phyloP scores from a whole-genome alignment of 345 rosid genomes.

The Cardamine chenopodiifolia region DNA sequence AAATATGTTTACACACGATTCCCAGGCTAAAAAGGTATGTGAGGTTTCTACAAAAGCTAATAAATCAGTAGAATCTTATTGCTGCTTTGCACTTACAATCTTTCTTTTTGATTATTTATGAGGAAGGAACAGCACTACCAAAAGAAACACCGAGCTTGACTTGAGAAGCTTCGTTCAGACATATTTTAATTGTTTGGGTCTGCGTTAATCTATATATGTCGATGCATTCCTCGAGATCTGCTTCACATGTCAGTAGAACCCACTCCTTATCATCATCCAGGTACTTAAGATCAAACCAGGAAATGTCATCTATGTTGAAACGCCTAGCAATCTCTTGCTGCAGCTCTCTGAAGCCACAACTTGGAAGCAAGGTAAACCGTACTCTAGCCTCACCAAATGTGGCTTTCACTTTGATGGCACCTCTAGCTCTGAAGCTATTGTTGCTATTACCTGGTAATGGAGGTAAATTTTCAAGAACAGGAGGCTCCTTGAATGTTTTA shows the following conservation, averaged over 20 bases:
- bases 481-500: conserved; percentile 51
- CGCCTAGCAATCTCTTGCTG: conserved; percentile 65
- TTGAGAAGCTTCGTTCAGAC: conserved; percentile 51
- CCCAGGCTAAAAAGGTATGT: conserved; percentile 8
- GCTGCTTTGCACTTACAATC: conserved; percentile 8
- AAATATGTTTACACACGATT: conserved; percentile 20
- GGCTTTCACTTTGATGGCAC: conserved; percentile 60
- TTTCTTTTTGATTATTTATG: conserved; percentile 21
- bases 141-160: conserved; percentile 42
- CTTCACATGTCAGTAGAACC: conserved; percentile 76
- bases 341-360: conserved; percentile 55
- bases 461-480: conserved; percentile 43
- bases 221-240: conserved; percentile 83
- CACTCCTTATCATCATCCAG: conserved; percentile 72
- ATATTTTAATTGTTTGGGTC: conserved; percentile 59
- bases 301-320: conserved; percentile 50
- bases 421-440: conserved; percentile 31
- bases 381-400: conserved; percentile 62
- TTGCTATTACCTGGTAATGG: conserved; percentile 40
- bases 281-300: conserved; percentile 58
- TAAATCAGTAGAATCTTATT: conserved; percentile 1
- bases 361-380: conserved; percentile 63
- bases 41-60: conserved; percentile 29
- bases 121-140: conserved; percentile 38
- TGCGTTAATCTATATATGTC: conserved; percentile 59